Percentiles rank a stretch among this genome's conserved stretches.
These are phyloP conservation scores for Tetrahymena malaccensis DNA, from an alignment of 73 alveolate species.

Conservation along the genomic window DNA sequence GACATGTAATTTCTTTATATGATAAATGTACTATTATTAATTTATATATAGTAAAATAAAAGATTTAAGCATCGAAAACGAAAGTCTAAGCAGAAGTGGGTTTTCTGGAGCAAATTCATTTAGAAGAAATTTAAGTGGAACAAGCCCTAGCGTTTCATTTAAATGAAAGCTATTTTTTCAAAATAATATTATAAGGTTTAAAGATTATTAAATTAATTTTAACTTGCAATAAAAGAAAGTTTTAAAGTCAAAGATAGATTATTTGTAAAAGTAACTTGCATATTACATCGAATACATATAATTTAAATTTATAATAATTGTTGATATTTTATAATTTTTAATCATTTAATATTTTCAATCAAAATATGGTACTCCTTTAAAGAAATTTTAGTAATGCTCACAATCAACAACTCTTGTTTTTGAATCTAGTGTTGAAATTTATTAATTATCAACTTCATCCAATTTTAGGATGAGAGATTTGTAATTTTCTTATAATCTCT, in stretches of 20 bases:
- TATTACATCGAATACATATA: too few species aligned
- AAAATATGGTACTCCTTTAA: background rate
- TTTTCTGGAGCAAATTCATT: background rate
- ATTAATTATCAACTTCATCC: background rate
- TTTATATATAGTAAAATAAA: background rate
- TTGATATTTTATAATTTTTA: too few species aligned
- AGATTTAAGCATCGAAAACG: background rate
- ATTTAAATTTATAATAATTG: too few species aligned
- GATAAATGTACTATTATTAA: too few species aligned
- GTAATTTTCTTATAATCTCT: slow-evolving; percentile 62
- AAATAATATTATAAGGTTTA: background rate
- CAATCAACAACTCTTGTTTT: background rate
- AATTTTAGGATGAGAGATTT: background rate
- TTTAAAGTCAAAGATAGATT: background rate
- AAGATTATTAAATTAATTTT: too few species aligned
- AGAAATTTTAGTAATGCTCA: background rate
- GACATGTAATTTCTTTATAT: background rate
- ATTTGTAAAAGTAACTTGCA: too few species aligned
- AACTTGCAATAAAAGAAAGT: too few species aligned
- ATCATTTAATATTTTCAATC: background rate
- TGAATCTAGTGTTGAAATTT: background rate
- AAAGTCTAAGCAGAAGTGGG: background rate
- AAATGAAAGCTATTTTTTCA: background rate
- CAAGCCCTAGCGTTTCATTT: background rate
- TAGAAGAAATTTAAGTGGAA: background rate